Evolutionary conservation across 2,329 filamentous ascomycete genomes (phyloP).

Genomic region (Pseudogymnoascus verrucosus): DNA sequence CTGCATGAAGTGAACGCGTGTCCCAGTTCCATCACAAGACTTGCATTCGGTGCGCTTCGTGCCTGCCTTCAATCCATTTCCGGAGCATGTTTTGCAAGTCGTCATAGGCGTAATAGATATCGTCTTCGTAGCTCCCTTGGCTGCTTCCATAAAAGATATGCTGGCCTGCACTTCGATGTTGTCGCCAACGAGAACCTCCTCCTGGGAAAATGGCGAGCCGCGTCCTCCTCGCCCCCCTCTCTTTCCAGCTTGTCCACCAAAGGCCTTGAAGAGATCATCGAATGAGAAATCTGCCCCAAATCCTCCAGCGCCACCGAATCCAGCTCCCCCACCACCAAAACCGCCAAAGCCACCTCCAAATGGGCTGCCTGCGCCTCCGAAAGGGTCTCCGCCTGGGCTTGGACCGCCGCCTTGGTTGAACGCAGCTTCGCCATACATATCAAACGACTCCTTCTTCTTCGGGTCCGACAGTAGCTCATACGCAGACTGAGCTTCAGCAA

Average conservation of each 20-base stretch:
- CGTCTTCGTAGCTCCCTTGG: slow-evolving; percentile 83
- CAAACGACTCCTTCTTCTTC: slow-evolving; percentile 86
- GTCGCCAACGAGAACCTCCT: slow-evolving; percentile 80
- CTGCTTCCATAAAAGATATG: slow-evolving; percentile 93
- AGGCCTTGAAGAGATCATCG: slow-evolving; percentile 89
- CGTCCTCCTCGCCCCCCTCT: slow-evolving; percentile 37
- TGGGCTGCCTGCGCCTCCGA: slow-evolving; percentile 56
- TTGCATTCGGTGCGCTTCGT: slow-evolving; percentile 66
- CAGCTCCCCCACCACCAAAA: slow-evolving; percentile 41
- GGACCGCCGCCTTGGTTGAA: slow-evolving; percentile 67
- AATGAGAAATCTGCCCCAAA: slow-evolving; percentile 87
- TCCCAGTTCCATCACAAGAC: slow-evolving; percentile 78
- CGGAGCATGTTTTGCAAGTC: slow-evolving; percentile 73
- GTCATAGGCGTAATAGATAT: slow-evolving; percentile 77
- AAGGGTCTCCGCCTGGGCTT: slow-evolving; percentile 51
- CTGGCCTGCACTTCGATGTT: slow-evolving; percentile 91
- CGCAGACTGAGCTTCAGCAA: slow-evolving; percentile 83
- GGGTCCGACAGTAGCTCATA: slow-evolving; percentile 92
- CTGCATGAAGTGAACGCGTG: slow-evolving; percentile 78
- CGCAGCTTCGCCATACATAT: slow-evolving; percentile 80
- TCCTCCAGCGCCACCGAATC: slow-evolving; percentile 48
- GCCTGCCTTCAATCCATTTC: slow-evolving; percentile 77
- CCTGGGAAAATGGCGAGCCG: slow-evolving; percentile 64
- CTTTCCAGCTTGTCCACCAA: slow-evolving; percentile 49
- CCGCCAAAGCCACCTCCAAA: slow-evolving; percentile 52